Percentiles rank a stretch among this genome's conserved stretches.
Conservation (phyloP, 805 yeast genomes). For the Peterozyma toletana region DNA sequence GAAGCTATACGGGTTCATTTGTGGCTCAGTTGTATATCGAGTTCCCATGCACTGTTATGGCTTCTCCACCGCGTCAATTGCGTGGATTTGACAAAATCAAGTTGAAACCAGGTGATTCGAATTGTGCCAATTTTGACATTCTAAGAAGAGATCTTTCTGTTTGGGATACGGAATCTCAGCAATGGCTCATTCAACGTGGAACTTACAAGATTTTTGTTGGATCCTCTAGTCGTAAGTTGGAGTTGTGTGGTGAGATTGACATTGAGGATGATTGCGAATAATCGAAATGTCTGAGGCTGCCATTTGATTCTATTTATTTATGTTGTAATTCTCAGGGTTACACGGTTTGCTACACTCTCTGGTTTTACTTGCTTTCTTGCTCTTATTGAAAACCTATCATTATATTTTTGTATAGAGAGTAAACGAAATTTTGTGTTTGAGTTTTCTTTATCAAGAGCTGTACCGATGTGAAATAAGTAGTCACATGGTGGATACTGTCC, state of each 20-base stretch:
- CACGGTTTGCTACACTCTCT: no score
- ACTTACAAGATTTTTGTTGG: slow-evolving; percentile 45
- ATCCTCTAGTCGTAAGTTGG: slow-evolving; percentile 38
- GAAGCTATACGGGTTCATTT: slow-evolving; percentile 35
- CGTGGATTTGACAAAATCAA: slow-evolving; percentile 53
- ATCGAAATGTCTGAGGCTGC: no score
- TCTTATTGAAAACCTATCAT: no score
- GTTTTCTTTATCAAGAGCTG: no score
- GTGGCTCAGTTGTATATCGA: slow-evolving; percentile 50
- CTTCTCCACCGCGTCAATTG: slow-evolving; percentile 45
- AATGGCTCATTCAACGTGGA: slow-evolving; percentile 55
- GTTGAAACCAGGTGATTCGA: slow-evolving; percentile 31
- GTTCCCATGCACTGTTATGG: slow-evolving; percentile 36
- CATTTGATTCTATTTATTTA: no score
- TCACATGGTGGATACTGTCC: no score
- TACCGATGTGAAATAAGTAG: no score
- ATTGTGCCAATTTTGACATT: slow-evolving; percentile 33
- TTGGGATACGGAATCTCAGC: slow-evolving; percentile 49
- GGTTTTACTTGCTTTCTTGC: no score
- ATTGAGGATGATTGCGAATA: not conserved
- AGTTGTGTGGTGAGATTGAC: slow-evolving; percentile 34
- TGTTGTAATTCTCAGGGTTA: no score
- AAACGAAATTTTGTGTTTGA: no score
- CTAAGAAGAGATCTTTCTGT: slow-evolving; percentile 45
- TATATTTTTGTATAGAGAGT: no score